Evolutionary conservation across 768 basidiomycete species (phyloP), one percentile per base, ranked within the genome.

Genomic region (Serendipita indica): DNA sequence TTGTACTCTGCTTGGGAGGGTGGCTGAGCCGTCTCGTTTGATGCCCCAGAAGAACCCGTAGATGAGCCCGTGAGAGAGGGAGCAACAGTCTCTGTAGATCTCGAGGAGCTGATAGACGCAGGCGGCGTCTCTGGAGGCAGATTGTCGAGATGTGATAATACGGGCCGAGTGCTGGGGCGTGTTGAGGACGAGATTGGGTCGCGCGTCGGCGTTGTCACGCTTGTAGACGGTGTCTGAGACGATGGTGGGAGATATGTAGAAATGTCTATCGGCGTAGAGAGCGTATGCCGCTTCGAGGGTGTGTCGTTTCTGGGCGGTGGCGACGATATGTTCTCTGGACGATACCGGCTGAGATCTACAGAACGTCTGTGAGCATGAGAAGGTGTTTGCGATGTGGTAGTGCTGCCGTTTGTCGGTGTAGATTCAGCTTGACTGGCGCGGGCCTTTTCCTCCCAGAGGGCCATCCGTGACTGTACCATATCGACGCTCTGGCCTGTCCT

Each of bases 401-500:
- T 28, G 32, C 30, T 54, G 32, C 22, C 49, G 32, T 33, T 33
- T n/a, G 22, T 18, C 27, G 27, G n/a, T 6, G 41, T 7, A 5
- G 41, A 6, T 18, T 43, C 41, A 25, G 41, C 41, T 12, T 54
- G 49, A 30, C n/a, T 33, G 20, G 49, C 49, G 32, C 49, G 49
- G 25, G 49, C 49, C 32, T 28, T 54, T 54, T 54, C 49, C 49
- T 54, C 49, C 49, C 49, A 54, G 22, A 54, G 30, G 22, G 49
- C 49, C 32, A 16, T 54, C 7, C 49, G 49, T 7, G 49, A 54
- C 22, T 54, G 10, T 4, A 54, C 49, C 32, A 28, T 27, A 33
- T 54, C 49, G 30, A 54, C 49, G 49, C 49, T 54, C 22, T 54
- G 49, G 10, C 49, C 49, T 54, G 49, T 54, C 30, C 49, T 54